These are phyloP conservation scores for Lolium multiflorum DNA, from an alignment of 176 grass and related monocot genomes.

Conservation along the genomic window DNA sequence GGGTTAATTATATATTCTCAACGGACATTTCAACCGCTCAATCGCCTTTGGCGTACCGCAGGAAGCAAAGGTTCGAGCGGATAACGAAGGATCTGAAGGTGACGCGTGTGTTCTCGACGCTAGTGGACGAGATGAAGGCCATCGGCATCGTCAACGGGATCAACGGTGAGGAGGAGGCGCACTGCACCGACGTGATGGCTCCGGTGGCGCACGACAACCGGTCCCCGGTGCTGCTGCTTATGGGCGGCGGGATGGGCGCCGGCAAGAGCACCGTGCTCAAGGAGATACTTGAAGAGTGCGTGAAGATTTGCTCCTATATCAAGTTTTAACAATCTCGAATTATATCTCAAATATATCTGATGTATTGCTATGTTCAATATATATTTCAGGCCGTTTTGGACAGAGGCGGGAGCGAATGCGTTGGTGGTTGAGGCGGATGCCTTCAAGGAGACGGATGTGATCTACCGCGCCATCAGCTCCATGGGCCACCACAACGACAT, in stretches of 20 bases:
- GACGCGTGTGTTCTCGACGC: conserved; percentile 75
- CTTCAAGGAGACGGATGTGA: conserved; percentile 91
- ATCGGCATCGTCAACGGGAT: conserved; percentile 45
- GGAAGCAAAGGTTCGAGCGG: conserved; percentile 86
- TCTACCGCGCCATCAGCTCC: conserved; percentile 94
- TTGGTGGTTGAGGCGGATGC: conserved; percentile 92
- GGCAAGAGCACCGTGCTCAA: conserved; percentile 89
- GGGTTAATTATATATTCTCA: too few species aligned
- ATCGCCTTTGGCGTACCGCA: too few species aligned
- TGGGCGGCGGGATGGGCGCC: conserved; percentile 85
- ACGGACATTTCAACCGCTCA: too few species aligned
- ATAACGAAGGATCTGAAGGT: conserved; percentile 79
- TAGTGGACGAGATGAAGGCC: conserved; percentile 96
- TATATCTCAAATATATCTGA: too few species aligned
- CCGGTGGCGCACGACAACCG: conserved; percentile 53
- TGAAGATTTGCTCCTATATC: not conserved
- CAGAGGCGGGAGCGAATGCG: conserved; percentile 40
- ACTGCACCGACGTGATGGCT: conserved; percentile 78
- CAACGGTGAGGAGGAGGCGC: not conserved
- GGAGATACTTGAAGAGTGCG: conserved; percentile 58
- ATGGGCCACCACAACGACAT: conserved; percentile 93
- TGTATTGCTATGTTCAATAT: not conserved
- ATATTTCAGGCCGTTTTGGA: conserved; percentile 64
- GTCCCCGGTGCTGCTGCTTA: conserved; percentile 66
- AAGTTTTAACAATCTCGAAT: not conserved